A percentile compares a stretch with the other conserved stretches of the same genome.
phyloP scores from a whole-genome alignment of 495 filamentous ascomycete species.

The Penicillium daleae region DNA sequence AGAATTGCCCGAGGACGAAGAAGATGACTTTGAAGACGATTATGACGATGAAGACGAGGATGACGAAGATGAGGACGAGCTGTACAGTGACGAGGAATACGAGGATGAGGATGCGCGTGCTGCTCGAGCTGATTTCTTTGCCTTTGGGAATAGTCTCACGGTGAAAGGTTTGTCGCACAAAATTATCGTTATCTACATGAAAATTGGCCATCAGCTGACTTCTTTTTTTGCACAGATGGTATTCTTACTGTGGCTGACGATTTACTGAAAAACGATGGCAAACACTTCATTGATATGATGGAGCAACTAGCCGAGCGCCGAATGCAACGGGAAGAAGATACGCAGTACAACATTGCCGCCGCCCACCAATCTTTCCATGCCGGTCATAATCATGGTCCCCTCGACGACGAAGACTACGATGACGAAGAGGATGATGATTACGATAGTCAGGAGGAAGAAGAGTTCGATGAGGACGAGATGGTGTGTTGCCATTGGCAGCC shows the following conservation, averaged over 20 bases:
- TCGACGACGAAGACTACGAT: constrained; percentile 75
- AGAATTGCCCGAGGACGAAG: constrained; percentile 70
- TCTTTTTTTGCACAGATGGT: constrained; percentile 67
- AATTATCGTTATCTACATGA: constrained; percentile 22
- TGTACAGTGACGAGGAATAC: constrained; percentile 59
- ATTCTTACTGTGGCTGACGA: constrained; percentile 99
- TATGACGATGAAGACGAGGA: constrained; percentile 52
- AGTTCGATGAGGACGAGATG: constrained; percentile 88
- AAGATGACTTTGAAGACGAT: constrained; percentile 62
- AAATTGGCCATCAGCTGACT: constrained; percentile 37
- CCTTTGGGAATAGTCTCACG: constrained; percentile 94
- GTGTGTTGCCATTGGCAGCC: constrained; percentile 37
- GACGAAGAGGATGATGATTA: constrained; percentile 86
- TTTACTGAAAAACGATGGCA: constrained; percentile 96
- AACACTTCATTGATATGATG: constrained; percentile 99
- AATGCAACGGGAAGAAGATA: constrained; percentile 95
- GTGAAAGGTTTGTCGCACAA: constrained; percentile 76
- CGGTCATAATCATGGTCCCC: constrained; percentile 64
- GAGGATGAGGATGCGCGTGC: constrained; percentile 56
- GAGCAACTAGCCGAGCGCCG: constrained; percentile 96
- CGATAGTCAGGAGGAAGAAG: constrained; percentile 83
- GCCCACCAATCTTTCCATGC: constrained; percentile 64
- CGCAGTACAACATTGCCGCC: constrained; percentile 65
- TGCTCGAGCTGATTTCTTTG: constrained; percentile 80
- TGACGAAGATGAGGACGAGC: constrained; percentile 54